Conservation (phyloP, 805 yeast species). For the Yamadazyma nakazawae region DNA sequence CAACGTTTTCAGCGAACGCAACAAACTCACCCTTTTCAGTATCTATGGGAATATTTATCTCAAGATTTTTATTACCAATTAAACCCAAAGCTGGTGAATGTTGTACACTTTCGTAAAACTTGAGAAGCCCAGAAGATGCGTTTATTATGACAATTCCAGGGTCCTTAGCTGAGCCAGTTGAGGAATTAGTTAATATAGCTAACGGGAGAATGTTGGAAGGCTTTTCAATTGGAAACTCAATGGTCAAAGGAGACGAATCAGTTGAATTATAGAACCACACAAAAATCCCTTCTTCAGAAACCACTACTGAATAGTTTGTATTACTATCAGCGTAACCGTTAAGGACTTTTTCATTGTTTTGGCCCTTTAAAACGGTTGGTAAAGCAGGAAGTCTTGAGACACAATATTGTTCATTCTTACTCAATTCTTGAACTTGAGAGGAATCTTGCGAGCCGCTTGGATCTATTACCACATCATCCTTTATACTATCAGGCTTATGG, state of each 20-base stretch:
- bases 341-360: conserved; percentile 10
- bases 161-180: conserved; percentile 44
- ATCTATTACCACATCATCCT: neutral
- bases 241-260: conserved; percentile 56
- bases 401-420: conserved; percentile 56
- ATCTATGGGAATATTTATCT: conserved; percentile 38
- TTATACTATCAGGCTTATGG: neutral
- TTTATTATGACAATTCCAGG: conserved; percentile 75
- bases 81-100: conserved; percentile 65
- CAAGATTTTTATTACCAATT: conserved; percentile 43
- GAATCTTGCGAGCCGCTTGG: neutral
- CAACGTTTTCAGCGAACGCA: conserved; percentile 54
- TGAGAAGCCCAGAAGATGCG: conserved; percentile 53
- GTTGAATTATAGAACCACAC: conserved; percentile 69
- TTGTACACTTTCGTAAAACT: conserved; percentile 72
- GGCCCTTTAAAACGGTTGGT: conserved; percentile 39
- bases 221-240: conserved; percentile 46
- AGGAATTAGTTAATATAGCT: conserved; percentile 57
- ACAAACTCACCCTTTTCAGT: conserved; percentile 49
- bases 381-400: conserved; percentile 54
- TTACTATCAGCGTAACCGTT: conserved; percentile 47
- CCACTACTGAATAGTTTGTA: conserved; percentile 48
- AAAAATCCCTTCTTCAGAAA: conserved; percentile 49
- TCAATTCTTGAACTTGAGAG: conserved; percentile 39
- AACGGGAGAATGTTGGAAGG: conserved; percentile 36